These are phyloP conservation scores for Irpex sp. DNA, from an alignment of 1,284 basidiomycete species.

Conservation along the genomic window DNA sequence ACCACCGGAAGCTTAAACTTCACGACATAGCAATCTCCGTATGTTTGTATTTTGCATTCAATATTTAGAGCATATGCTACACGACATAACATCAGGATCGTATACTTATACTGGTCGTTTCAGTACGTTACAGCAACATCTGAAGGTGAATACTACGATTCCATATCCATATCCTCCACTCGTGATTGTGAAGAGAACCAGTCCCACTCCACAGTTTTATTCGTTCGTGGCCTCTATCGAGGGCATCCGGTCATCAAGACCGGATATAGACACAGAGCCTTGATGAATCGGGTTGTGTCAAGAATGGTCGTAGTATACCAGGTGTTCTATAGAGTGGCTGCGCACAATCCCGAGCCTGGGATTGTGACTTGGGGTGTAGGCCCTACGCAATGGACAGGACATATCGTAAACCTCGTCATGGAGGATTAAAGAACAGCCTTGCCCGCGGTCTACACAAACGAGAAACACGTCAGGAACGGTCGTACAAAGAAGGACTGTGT, in stretches of 20 bases:
- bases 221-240: background rate
- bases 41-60: no score
- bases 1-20: no score
- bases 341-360: background rate
- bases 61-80: background rate
- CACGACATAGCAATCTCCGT: no score
- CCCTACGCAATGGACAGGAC: background rate
- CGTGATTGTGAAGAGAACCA: background rate
- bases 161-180: no score
- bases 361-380: background rate
- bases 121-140: background rate
- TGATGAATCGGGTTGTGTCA: background rate
- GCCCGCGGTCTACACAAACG: background rate
- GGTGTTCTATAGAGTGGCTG: background rate
- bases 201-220: no score
- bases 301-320: background rate
- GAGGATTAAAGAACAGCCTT: background rate
- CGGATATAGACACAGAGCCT: background rate
- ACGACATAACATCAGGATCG: background rate
- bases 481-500: background rate
- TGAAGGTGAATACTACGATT: no score
- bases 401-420: background rate
- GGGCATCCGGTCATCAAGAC: background rate
- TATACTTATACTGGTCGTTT: background rate
- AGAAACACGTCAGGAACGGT: background rate